Evolutionary conservation across 2,329 filamentous ascomycete genomes (phyloP).

Genomic region (Albifimbria verrucaria): DNA sequence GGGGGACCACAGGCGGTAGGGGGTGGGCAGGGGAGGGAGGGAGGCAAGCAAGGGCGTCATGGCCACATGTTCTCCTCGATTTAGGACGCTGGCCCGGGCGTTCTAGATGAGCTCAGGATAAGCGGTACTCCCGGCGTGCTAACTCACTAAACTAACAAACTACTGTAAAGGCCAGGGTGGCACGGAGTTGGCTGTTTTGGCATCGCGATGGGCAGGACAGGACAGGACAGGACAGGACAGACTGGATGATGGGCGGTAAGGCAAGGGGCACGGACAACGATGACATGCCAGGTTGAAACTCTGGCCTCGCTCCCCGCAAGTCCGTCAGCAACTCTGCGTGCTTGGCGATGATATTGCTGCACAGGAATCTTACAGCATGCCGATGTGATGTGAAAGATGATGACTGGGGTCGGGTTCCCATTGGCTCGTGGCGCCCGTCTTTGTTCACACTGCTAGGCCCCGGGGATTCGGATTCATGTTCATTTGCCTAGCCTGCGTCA

Average conservation of each 20-base stretch:
- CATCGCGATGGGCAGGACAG: neutral
- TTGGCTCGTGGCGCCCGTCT: neutral
- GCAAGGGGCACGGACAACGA: neutral
- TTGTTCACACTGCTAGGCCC: neutral
- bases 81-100: neutral
- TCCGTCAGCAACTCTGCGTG: neutral
- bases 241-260: neutral
- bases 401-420: neutral
- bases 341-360: neutral
- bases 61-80: neutral
- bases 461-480: neutral
- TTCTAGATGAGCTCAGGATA: neutral
- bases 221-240: neutral
- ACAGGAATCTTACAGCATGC: neutral
- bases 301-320: neutral
- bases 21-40: neutral
- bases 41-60: neutral
- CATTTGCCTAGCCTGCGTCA: neutral
- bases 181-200: neutral
- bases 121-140: neutral
- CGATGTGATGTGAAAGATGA: neutral
- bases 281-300: neutral
- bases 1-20: neutral
- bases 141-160: too few species aligned
- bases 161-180: too few species aligned